Evolutionary conservation across 345 rosid species (phyloP).

Genomic region (Abelmoschus esculentus): DNA sequence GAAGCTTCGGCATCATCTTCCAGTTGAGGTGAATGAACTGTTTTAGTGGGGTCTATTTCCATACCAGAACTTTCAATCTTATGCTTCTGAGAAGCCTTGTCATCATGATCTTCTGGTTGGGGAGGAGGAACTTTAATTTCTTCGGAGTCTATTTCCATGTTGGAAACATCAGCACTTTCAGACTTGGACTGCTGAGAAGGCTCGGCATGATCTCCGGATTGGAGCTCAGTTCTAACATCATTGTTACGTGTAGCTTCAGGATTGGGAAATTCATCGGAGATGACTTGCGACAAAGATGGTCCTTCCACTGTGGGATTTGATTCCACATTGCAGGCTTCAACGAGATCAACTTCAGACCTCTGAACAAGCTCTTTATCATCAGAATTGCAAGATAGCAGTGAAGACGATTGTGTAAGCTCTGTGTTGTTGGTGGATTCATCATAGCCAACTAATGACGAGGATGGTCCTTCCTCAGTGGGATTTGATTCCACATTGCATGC

Average conservation of each 20-base stretch:
- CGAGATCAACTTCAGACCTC: background rate
- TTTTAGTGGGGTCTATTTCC: too few species aligned
- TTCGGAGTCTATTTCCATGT: slow-evolving; percentile 9
- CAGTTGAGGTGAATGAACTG: too few species aligned
- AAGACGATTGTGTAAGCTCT: slow-evolving; percentile 11
- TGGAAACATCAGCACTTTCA: slow-evolving; percentile 2
- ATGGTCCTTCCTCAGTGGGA: background rate
- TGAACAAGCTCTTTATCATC: background rate
- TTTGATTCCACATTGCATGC: background rate
- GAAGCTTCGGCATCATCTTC: too few species aligned
- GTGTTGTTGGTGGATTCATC: background rate
- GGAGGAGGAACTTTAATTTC: slow-evolving; percentile 5
- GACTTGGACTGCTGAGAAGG: slow-evolving; percentile 1
- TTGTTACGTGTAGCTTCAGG: background rate
- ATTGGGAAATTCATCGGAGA: slow-evolving; percentile 4
- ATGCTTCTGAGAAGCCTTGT: too few species aligned
- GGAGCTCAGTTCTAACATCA: slow-evolving; percentile 3
- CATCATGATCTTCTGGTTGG: too few species aligned
- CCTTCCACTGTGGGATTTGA: background rate
- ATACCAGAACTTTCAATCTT: too few species aligned
- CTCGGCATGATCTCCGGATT: background rate
- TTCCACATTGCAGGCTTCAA: background rate
- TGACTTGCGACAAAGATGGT: background rate
- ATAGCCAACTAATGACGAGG: background rate
- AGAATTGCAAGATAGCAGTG: background rate